phyloP scores from a whole-genome alignment of 2,329 filamentous ascomycete species.

The Tolypocladium paradoxum region DNA sequence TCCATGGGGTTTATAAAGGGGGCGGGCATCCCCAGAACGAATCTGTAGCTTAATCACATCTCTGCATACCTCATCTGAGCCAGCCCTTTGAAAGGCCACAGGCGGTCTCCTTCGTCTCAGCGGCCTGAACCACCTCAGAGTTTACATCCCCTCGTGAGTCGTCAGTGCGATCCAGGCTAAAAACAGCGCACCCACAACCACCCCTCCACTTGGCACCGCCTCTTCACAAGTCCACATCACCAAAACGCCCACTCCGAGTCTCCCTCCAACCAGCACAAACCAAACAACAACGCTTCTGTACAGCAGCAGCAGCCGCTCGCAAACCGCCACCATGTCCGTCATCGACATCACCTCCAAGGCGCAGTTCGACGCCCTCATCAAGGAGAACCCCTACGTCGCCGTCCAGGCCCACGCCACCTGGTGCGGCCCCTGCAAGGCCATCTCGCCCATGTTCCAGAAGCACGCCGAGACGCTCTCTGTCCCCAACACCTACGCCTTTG shows the following conservation, averaged over 20 bases:
- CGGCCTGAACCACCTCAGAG: no score
- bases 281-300: neutral
- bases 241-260: neutral
- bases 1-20: neutral
- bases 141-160: neutral
- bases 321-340: constrained; percentile 14
- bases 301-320: neutral
- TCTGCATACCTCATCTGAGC: neutral
- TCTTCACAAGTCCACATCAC: neutral
- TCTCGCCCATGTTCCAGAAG: constrained; percentile 42
- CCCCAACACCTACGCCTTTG: constrained; percentile 38
- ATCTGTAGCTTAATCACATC: no score
- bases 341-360: constrained; percentile 27
- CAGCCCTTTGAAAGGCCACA: neutral
- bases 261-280: neutral
- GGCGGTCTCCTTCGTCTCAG: no score
- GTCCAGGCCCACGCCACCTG: constrained; percentile 49
- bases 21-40: neutral
- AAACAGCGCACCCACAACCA: neutral
- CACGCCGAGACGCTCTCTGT: constrained; percentile 28
- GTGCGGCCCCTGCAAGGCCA: constrained; percentile 51
- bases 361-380: constrained; percentile 39
- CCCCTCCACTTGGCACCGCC: neutral
- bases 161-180: neutral
- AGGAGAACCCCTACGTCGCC: constrained; percentile 37